Base-by-base conservation (phyloP, 495 filamentous ascomycete genomes). In the Aspergillus kassunensis region DNA sequence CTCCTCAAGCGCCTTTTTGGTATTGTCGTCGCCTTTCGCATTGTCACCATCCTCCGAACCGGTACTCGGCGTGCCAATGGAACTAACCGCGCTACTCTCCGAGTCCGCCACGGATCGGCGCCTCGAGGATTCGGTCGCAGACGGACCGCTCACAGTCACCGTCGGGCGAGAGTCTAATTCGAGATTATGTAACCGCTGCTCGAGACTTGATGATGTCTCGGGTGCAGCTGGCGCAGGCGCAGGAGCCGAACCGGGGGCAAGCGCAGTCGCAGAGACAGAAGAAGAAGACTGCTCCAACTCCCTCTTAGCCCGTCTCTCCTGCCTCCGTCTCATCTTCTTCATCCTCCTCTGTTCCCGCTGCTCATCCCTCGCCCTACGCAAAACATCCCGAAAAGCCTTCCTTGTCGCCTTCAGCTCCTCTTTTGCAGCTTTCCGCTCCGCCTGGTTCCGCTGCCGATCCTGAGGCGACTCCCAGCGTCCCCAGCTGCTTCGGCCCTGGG, bases 401-500 rank as follows among this genome's bases (percentile, higher is more conserved):
- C 57, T 60, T 6, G 71, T 70, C 13, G 64, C 61, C 1, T 64
- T 64, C 44, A 69, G 62, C 52, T 76, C 73, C 29, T 72, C 70
- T 42, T 69, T 76, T 37, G 71, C 59, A 2, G 64, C 64, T 6
- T 58, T 62, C 15, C 58, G 58, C n/a, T 72, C 68, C 0, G 56
- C 53, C 20, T 57, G 54, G 15, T 66, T 64, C 7, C 64, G 65
- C 33, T 67, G 58, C 10, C 68, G 64, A 33, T 71, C 64, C 15
- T 69, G 64, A 1, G 73, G 70, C 0, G 67, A 69, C 33, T 74
- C 70, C 71, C 71, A 73, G 19, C 70, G 63, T 3, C 71, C 65
- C 68, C 71, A 69, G 36, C 67, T 60, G 15, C 40, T 59, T 15
- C 57, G 36, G 21, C 41, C 18, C 11, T 30, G 27, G 2, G 16